Base-by-base conservation (phyloP, 2,329 filamentous ascomycete genomes). In the Stromatinia cepivora region DNA sequence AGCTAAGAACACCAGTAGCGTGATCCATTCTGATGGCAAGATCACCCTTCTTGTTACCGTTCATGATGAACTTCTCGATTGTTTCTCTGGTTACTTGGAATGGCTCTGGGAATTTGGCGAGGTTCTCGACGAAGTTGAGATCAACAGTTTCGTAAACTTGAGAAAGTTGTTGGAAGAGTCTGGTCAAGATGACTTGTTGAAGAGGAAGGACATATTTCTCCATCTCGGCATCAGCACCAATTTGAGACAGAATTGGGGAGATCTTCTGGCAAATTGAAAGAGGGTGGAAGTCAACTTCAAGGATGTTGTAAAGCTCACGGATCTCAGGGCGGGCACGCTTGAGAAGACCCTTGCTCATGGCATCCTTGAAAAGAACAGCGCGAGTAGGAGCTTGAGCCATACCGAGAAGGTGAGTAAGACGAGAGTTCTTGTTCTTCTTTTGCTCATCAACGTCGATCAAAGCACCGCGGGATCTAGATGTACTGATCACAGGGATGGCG, bases 1-100 rank as follows among this genome's bases (percentile, higher is more conserved):
- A 99, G 80, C 93, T 97, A 71, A 99, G 88, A 63, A 97, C 92
- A 71, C 95, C 93, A 67, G 94, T 94, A 72, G 93, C 93, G 79
- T 99, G 95, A 79, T 98, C 92, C 82, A 98, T 93, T 72, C 95
- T 93, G 76, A 99, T 96, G 67, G 95, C 92, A 58, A 99, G 87
- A 77, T 99, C 95, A 69, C 95, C 95, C 88, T 99, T 99, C 89
- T 99, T 99, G 87, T 97, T 98, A 73, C 95, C 95, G 81, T 99
- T 99, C 95, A 99, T 99, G 86, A 99, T 98, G 86, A 99, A 99
- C 84, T 98, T 99, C 85, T 99, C 95, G 75, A 99, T 96, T 72
- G 92, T 97, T 74, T 90, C 89, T 67, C 92, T 90, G 73, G 88
- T 91, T 75, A 98, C 93, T 82, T 97, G 91, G 87, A 96, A 98